Evolutionary conservation across 768 basidiomycete species (phyloP).

Genomic region (Tremella mesenterica): DNA sequence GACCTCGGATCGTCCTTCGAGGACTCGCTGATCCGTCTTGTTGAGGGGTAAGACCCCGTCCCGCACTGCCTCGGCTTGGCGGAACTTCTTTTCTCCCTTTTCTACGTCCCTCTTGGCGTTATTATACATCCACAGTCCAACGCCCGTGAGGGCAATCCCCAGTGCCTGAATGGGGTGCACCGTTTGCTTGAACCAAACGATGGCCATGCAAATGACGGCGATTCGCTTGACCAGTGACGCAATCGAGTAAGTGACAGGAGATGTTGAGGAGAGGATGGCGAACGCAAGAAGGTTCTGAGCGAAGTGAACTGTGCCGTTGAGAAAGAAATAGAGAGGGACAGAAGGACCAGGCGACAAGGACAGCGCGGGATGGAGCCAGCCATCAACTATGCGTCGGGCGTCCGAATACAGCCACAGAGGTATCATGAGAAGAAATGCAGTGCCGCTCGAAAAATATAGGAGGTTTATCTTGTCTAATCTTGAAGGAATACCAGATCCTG

Average conservation of each 20-base stretch:
- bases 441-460: constrained; percentile 82
- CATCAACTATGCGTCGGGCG: constrained; percentile 58
- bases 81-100: constrained; percentile 79
- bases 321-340: constrained; percentile 70
- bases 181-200: constrained; percentile 87
- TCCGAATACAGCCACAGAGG: constrained; percentile 91
- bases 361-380: constrained; percentile 22
- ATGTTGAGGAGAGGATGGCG: constrained; percentile 86
- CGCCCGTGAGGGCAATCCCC: constrained; percentile 84
- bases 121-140: constrained; percentile 93
- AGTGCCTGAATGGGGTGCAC: constrained; percentile 75
- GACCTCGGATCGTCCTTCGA: constrained; percentile 14
- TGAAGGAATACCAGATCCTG: constrained; percentile 32
- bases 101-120: constrained; percentile 85
- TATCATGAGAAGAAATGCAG: constrained; percentile 92
- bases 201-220: constrained; percentile 93
- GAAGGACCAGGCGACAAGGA: constrained; percentile 50
- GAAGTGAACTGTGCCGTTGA: constrained; percentile 94
- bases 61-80: constrained; percentile 46
- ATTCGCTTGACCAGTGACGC: constrained; percentile 97
- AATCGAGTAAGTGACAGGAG: constrained; percentile 97
- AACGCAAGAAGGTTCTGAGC: constrained; percentile 97
- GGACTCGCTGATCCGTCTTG: constrained; percentile 28
- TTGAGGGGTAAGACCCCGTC: constrained; percentile 41
- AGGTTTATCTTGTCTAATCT: constrained; percentile 97